Evolutionary conservation across 805 yeast species (phyloP).

Genomic region (Myxozyma neglecta): DNA sequence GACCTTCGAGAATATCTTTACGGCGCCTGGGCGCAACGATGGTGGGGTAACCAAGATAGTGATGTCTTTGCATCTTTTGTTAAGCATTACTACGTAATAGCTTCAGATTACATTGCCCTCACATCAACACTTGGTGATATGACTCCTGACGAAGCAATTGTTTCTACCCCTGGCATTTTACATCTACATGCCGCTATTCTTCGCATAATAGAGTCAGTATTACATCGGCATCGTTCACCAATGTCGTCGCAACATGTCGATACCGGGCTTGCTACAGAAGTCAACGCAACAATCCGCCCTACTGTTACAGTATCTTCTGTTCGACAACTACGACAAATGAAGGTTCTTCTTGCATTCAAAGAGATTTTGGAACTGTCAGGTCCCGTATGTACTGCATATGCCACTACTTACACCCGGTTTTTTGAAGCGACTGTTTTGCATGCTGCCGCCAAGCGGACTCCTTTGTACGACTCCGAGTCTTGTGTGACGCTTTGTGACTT

Average conservation of each 20-base stretch:
- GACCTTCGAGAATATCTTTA: slow-evolving; percentile 29
- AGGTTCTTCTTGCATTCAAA: slow-evolving; percentile 39
- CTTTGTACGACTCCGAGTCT: slow-evolving; percentile 42
- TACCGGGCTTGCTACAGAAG: slow-evolving; percentile 5
- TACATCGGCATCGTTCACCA: slow-evolving; percentile 13
- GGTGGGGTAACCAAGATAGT: slow-evolving; percentile 41
- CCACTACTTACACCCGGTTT: slow-evolving; percentile 38
- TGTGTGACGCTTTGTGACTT: slow-evolving; percentile 45
- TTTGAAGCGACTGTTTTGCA: slow-evolving; percentile 43
- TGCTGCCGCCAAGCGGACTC: slow-evolving; percentile 39
- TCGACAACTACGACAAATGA: slow-evolving; percentile 31
- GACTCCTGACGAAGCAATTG: slow-evolving; percentile 29
- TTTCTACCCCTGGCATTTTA: slow-evolving; percentile 40
- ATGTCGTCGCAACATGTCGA: not conserved
- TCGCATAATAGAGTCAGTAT: slow-evolving; percentile 31
- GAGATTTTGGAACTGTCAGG: slow-evolving; percentile 41
- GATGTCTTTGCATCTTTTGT: slow-evolving; percentile 45
- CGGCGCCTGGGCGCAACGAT: slow-evolving; percentile 42
- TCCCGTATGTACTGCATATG: slow-evolving; percentile 37
- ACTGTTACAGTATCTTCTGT: slow-evolving; percentile 2
- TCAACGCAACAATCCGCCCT: slow-evolving; percentile 12
- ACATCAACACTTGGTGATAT: slow-evolving; percentile 28
- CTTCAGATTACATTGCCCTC: slow-evolving; percentile 34
- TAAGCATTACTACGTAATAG: slow-evolving; percentile 44
- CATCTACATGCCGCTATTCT: slow-evolving; percentile 36